Evolutionary conservation across 345 rosid species (phyloP).

Genomic region (Moricandia arvensis): DNA sequence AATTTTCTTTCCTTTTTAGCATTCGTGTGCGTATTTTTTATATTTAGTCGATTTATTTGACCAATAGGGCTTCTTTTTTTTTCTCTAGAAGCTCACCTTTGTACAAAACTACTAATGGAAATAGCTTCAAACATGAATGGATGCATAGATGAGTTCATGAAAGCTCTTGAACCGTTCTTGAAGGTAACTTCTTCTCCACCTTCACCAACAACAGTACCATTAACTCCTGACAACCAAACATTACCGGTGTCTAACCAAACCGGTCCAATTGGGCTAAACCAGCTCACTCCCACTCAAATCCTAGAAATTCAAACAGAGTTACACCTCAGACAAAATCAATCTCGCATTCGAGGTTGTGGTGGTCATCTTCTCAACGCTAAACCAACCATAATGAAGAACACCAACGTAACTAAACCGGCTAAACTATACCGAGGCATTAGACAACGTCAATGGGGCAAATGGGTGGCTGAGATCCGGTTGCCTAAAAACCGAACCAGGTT

Average conservation of each 20-base stretch:
- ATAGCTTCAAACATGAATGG: no score
- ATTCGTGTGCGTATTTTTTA: background rate
- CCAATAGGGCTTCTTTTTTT: background rate
- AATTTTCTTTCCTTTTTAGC: background rate
- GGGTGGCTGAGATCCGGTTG: constrained; percentile 91
- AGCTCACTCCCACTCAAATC: constrained; percentile 67
- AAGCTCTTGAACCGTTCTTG: constrained; percentile 70
- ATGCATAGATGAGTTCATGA: constrained; percentile 55
- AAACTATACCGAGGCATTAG: constrained; percentile 87
- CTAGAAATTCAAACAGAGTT: constrained; percentile 66
- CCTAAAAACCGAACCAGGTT: constrained; percentile 91
- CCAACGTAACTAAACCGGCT: constrained; percentile 42
- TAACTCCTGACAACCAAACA: constrained; percentile 7
- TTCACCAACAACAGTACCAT: background rate
- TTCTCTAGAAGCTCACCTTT: constrained; percentile 3
- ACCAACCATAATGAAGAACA: constrained; percentile 55
- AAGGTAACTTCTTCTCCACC: constrained; percentile 37
- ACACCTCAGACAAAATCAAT: constrained; percentile 20
- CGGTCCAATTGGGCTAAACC: constrained; percentile 63
- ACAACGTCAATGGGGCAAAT: constrained; percentile 95
- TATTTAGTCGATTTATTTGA: background rate
- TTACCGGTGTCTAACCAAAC: constrained; percentile 32
- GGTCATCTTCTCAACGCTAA: constrained; percentile 42
- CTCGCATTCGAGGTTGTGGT: constrained; percentile 25
- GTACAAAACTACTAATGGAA: background rate